These are phyloP conservation scores for Malassezia nana DNA, from an alignment of 1,284 basidiomycete genomes.

Conservation along the genomic window DNA sequence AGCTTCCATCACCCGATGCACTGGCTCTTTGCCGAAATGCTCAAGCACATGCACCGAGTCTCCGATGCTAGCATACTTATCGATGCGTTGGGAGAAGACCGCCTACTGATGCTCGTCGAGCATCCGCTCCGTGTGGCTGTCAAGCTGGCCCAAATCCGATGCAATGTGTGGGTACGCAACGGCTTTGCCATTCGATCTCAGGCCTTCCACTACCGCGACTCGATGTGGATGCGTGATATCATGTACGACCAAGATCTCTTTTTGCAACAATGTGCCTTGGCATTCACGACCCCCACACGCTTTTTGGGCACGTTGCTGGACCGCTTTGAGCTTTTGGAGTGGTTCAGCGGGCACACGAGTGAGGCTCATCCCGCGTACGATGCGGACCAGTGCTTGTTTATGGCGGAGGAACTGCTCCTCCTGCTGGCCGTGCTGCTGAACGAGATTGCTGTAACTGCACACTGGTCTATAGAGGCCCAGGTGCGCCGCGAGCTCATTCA, in stretches of 20 bases:
- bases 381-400: constrained; percentile 61
- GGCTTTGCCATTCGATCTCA: constrained; percentile 91
- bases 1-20: constrained; percentile 92
- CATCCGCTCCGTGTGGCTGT: constrained; percentile 42
- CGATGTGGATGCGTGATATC: constrained; percentile 74
- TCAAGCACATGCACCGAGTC: constrained; percentile 54
- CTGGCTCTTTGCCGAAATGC: constrained; percentile 79
- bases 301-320: constrained; percentile 79
- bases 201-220: constrained; percentile 91
- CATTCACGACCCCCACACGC: constrained; percentile 64
- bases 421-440: constrained; percentile 76
- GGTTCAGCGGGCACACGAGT: constrained; percentile 57
- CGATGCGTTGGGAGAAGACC: constrained; percentile 24
- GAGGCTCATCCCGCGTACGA: constrained; percentile 54
- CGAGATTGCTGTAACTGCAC: constrained; percentile 67
- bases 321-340: constrained; percentile 69
- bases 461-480: constrained; percentile 59
- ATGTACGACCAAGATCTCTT: constrained; percentile 96
- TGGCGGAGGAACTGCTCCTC: constrained; percentile 86
- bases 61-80: background rate
- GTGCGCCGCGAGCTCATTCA: constrained; percentile 82
- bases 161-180: constrained; percentile 94
- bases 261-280: constrained; percentile 66
- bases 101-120: constrained; percentile 31
- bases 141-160: constrained; percentile 78